Evolutionary conservation across 345 rosid genomes (phyloP).

Genomic region (Psidium friedrichsthalianum): DNA sequence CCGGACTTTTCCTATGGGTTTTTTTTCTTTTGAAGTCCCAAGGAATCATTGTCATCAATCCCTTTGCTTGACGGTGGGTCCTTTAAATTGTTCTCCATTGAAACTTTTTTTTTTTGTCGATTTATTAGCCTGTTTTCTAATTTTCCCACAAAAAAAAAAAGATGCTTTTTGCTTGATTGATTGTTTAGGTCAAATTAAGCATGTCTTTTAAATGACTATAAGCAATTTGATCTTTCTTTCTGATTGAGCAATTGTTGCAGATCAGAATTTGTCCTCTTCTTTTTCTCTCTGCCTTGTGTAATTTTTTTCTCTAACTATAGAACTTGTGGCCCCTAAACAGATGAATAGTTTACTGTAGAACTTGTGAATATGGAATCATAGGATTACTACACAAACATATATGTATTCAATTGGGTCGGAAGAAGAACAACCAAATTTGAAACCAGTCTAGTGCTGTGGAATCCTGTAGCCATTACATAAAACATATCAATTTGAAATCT

Average conservation of each 20-base stretch:
- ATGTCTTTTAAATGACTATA: background rate
- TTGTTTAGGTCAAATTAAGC: background rate
- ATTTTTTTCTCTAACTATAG: no score
- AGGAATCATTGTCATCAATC: conserved; percentile 2
- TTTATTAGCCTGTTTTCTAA: background rate
- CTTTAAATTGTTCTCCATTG: background rate
- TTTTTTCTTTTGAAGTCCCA: no score
- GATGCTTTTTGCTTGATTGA: background rate
- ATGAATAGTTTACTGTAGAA: background rate
- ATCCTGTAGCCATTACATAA: background rate
- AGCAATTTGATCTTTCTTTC: background rate
- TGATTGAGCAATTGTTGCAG: background rate
- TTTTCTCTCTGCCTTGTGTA: background rate
- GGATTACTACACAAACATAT: background rate
- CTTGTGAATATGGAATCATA: background rate
- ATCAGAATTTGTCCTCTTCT: background rate
- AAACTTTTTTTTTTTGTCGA: background rate
- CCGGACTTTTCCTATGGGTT: conserved; percentile 26
- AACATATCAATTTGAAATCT: background rate
- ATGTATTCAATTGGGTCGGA: background rate
- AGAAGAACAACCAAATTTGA: background rate
- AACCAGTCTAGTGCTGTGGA: background rate
- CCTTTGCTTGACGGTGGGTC: conserved; percentile 8
- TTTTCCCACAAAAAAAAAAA: background rate
- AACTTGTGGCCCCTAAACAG: no score